Conservation (phyloP, 768 basidiomycete species). For the Pleurotus citrinopileatus region DNA sequence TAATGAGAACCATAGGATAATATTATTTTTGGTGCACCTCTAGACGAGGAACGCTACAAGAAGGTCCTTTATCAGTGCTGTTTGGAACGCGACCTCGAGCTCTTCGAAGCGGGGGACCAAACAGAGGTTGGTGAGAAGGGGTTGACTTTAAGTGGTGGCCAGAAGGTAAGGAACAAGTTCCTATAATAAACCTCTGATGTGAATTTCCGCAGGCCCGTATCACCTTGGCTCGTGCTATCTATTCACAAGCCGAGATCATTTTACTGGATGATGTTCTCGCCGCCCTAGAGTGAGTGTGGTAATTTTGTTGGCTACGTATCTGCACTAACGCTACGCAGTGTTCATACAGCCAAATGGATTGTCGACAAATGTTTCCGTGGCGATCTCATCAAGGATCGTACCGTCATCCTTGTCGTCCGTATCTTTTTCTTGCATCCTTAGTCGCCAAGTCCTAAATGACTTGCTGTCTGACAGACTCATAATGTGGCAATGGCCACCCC, state of each 20-base stretch:
- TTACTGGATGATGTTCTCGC: conserved; percentile 50
- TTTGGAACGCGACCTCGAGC: conserved; percentile 65
- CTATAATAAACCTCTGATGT: too few species aligned
- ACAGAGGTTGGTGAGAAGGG: conserved; percentile 56
- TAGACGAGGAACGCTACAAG: conserved; percentile 75
- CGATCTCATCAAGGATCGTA: conserved; percentile 38
- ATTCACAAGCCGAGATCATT: conserved; percentile 36
- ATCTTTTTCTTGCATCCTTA: background rate
- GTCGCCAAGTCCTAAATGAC: background rate
- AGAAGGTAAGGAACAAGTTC: conserved; percentile 35
- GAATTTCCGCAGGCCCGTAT: conserved; percentile 33
- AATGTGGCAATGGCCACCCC: conserved; percentile 43
- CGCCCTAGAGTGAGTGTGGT: conserved; percentile 26
- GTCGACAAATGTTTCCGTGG: conserved; percentile 47
- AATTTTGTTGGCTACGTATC: conserved; percentile 31
- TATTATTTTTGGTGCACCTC: conserved; percentile 75
- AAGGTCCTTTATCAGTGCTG: conserved; percentile 74
- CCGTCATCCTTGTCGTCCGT: conserved; percentile 40
- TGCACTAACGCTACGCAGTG: conserved; percentile 19
- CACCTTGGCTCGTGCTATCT: conserved; percentile 43
- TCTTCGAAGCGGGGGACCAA: conserved; percentile 38
- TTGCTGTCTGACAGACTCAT: conserved; percentile 33
- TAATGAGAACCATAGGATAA: conserved; percentile 49
- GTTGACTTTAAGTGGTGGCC: conserved; percentile 39
- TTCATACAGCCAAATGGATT: conserved; percentile 51